Evolutionary conservation across 2,329 filamentous ascomycete species (phyloP).

Genomic region (Botryosphaeria dothidea): DNA sequence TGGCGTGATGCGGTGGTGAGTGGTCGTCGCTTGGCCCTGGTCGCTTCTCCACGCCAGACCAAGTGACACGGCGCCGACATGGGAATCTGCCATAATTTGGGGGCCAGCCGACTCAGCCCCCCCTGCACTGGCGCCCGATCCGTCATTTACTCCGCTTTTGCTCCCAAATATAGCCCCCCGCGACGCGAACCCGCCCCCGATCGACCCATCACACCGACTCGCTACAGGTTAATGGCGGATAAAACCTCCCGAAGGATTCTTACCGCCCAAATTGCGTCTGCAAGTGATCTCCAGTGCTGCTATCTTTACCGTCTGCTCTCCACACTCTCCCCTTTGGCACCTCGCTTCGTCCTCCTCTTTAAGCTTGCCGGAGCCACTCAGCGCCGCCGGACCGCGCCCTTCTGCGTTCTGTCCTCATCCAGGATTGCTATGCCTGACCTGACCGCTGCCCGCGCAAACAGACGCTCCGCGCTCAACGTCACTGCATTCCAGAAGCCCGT

Average conservation of each 20-base stretch:
- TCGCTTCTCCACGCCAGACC: slow-evolving; percentile 9
- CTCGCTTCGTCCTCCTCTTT: neutral
- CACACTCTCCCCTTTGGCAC: neutral
- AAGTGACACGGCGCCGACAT: slow-evolving; percentile 2
- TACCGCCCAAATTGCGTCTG: slow-evolving; percentile 8
- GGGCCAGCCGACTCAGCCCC: neutral
- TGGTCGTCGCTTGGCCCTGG: neutral
- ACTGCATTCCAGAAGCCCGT: neutral
- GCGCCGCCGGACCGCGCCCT: neutral
- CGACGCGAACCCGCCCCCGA: neutral
- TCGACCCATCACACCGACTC: neutral
- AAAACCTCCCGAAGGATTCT: slow-evolving; percentile 16
- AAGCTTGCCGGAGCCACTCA: neutral
- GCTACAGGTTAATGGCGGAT: slow-evolving; percentile 8
- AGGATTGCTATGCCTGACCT: neutral
- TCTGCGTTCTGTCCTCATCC: neutral
- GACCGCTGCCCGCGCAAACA: slow-evolving; percentile 3
- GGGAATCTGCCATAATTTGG: slow-evolving; percentile 6
- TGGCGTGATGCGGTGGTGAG: neutral
- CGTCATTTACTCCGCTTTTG: slow-evolving; percentile 5
- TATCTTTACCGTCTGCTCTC: neutral
- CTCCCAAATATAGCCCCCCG: slow-evolving; percentile 3
- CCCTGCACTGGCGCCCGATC: neutral
- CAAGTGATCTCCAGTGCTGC: neutral
- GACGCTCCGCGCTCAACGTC: neutral